Conservation (phyloP, 768 basidiomycete genomes). For the Termitomyces sp. region DNA sequence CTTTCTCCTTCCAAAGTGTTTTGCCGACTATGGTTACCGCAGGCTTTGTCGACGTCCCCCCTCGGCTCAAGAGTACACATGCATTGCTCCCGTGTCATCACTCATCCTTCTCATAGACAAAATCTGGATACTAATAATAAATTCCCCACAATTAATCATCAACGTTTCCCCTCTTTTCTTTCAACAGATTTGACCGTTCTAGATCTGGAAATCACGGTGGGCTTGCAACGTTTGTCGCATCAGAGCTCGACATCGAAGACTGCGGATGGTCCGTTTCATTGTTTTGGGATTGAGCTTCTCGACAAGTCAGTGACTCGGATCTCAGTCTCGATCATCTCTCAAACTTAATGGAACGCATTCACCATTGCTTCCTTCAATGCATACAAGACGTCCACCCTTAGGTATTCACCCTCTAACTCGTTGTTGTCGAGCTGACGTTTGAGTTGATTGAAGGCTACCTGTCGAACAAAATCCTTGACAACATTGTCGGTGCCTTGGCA, state of each 20-base stretch:
- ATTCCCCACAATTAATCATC: neutral
- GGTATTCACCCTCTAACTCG: conserved; percentile 10
- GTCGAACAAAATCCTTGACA: conserved; percentile 14
- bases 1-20: too few relatives aligned
- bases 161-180: neutral
- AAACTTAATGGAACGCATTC: neutral
- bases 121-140: neutral
- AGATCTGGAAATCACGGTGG: neutral
- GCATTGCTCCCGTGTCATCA: too few relatives aligned
- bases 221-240: conserved; percentile 11
- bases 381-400: conserved; percentile 12
- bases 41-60: too few relatives aligned
- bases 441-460: conserved; percentile 16
- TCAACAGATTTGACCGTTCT: neutral
- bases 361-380: conserved; percentile 16
- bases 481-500: conserved; percentile 12
- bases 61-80: too few relatives aligned
- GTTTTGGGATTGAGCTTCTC: conserved; percentile 15
- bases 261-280: conserved; percentile 15
- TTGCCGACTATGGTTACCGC: too few relatives aligned
- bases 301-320: neutral
- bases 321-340: neutral
- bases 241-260: conserved; percentile 18
- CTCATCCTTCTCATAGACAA: neutral
- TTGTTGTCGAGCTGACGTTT: conserved; percentile 11